phyloP scores from a whole-genome alignment of 2,329 filamentous ascomycete genomes.

The Pleoardoris graminearum region DNA sequence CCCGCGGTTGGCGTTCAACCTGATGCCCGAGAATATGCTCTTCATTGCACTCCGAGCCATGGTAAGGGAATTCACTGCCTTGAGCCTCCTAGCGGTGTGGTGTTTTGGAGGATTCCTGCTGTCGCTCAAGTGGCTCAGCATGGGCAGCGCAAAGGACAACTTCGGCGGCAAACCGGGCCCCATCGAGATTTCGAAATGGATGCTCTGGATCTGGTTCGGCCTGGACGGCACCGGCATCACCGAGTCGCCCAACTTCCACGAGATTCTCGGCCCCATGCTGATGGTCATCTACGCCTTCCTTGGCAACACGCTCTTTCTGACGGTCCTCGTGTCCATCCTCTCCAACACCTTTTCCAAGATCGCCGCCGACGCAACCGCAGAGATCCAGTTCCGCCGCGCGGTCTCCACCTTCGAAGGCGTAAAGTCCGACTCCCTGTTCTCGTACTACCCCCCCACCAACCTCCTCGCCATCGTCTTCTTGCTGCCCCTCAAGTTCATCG shows the following conservation, averaged over 20 bases:
- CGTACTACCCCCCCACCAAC: slow-evolving; percentile 83
- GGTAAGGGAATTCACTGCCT: slow-evolving; percentile 82
- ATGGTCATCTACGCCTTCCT: slow-evolving; percentile 86
- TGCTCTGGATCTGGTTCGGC: slow-evolving; percentile 92
- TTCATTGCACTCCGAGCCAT: slow-evolving; percentile 81
- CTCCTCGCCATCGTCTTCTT: slow-evolving; percentile 74
- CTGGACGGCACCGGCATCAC: slow-evolving; percentile 69
- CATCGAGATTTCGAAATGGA: slow-evolving; percentile 81
- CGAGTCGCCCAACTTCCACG: slow-evolving; percentile 70
- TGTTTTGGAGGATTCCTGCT: slow-evolving; percentile 82
- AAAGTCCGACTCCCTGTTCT: slow-evolving; percentile 81
- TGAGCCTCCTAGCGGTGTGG: slow-evolving; percentile 77
- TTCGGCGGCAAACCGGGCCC: slow-evolving; percentile 54
- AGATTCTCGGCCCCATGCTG: slow-evolving; percentile 74
- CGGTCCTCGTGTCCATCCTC: slow-evolving; percentile 83
- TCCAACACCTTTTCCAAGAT: slow-evolving; percentile 83
- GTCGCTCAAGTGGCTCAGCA: slow-evolving; percentile 75
- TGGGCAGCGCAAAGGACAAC: slow-evolving; percentile 38
- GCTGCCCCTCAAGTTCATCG: slow-evolving; percentile 75
- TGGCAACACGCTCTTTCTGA: slow-evolving; percentile 86
- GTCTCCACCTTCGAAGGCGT: slow-evolving; percentile 85
- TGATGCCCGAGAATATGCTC: slow-evolving; percentile 81
- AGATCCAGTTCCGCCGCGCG: slow-evolving; percentile 79
- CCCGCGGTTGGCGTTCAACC: slow-evolving; percentile 78
- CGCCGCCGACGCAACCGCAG: slow-evolving; percentile 74